Conservation (phyloP, 1,139 yeast genomes). For the Geotrichum restrictum region DNA sequence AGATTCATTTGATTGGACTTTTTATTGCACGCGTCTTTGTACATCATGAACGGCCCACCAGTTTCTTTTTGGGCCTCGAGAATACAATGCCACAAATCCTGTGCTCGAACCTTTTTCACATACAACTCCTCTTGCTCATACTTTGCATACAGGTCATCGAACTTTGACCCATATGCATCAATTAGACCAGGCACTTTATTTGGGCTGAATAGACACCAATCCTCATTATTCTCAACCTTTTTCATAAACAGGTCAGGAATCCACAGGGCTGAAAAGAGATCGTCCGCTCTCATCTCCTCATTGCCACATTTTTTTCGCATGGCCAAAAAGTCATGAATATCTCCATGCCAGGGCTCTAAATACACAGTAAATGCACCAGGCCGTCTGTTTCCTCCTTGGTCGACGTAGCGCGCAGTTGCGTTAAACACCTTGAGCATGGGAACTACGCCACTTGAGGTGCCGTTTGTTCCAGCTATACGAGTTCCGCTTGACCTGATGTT, state of each 20-base stretch:
- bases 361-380: slow-evolving; percentile 83
- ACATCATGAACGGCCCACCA: slow-evolving; percentile 78
- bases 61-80: slow-evolving; percentile 79
- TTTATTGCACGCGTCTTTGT: slow-evolving; percentile 73
- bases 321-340: slow-evolving; percentile 67
- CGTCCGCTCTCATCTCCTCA: slow-evolving; percentile 79
- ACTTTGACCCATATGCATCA: slow-evolving; percentile 68
- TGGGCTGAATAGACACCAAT: slow-evolving; percentile 78
- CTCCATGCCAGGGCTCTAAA: slow-evolving; percentile 84
- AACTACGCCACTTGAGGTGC: slow-evolving; percentile 70
- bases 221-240: slow-evolving; percentile 62
- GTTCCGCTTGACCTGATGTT: slow-evolving; percentile 71
- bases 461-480: slow-evolving; percentile 70
- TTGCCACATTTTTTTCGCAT: slow-evolving; percentile 77
- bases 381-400: slow-evolving; percentile 82
- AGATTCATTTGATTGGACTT: slow-evolving; percentile 74
- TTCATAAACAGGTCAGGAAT: slow-evolving; percentile 78
- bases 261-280: slow-evolving; percentile 80
- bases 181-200: slow-evolving; percentile 70
- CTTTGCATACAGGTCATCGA: slow-evolving; percentile 55
- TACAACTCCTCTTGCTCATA: slow-evolving; percentile 64
- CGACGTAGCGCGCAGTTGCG: slow-evolving; percentile 81
- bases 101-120: slow-evolving; percentile 60
- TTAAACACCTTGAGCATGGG: slow-evolving; percentile 82
- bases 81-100: slow-evolving; percentile 71